A percentile compares a stretch with the other conserved stretches of the same genome.
These are phyloP conservation scores for Wakefieldia striispora DNA, from an alignment of 768 basidiomycete genomes.

Conservation along the genomic window DNA sequence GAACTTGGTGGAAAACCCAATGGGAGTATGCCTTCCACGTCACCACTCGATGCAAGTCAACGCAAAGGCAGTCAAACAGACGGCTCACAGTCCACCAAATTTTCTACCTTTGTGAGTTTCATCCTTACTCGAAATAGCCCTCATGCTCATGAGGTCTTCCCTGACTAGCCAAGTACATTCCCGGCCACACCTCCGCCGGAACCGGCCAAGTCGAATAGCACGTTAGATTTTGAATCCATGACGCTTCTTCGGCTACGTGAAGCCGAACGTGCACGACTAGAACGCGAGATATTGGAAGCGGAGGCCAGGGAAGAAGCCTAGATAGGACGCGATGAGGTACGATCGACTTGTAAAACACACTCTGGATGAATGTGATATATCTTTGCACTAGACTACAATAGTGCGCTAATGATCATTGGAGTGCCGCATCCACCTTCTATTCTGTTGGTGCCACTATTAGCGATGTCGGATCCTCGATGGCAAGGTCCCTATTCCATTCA, in stretches of 20 bases:
- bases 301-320: constrained; percentile 42
- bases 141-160: constrained; percentile 6
- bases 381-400: background rate
- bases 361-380: constrained; percentile 5
- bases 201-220: constrained; percentile 31
- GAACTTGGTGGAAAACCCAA: constrained; percentile 42
- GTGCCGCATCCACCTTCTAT: too few species aligned
- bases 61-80: background rate
- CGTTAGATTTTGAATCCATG: constrained; percentile 74
- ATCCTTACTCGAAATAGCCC: background rate
- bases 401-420: too few species aligned
- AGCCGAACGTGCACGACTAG: constrained; percentile 74
- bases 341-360: constrained; percentile 7
- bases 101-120: constrained; percentile 40
- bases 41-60: constrained; percentile 18
- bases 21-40: constrained; percentile 12
- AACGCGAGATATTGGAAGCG: constrained; percentile 71
- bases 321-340: constrained; percentile 7
- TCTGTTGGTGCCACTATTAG: too few species aligned
- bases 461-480: too few species aligned
- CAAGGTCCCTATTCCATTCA: too few species aligned
- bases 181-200: constrained; percentile 16
- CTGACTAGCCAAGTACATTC: constrained; percentile 19
- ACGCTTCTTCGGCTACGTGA: constrained; percentile 80
- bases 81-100: constrained; percentile 30